A percentile compares a stretch with the other conserved stretches of the same genome.
Conservation (phyloP, 768 basidiomycete genomes). For the Auricularia cornea region DNA sequence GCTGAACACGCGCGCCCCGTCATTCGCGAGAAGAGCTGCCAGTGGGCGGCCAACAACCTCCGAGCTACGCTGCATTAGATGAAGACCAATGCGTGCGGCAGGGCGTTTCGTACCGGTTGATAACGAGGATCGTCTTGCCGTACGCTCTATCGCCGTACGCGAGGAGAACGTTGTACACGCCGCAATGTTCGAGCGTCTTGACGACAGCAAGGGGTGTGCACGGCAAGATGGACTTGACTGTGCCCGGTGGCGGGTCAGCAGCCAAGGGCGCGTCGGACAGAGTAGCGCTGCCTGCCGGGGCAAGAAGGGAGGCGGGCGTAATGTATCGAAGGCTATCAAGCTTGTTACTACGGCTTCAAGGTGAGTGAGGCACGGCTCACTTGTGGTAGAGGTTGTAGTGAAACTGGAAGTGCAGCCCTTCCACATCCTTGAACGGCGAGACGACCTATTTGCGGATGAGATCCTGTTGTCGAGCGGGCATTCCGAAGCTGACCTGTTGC, state of each 20-base stretch:
- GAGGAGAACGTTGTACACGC: constrained; percentile 89
- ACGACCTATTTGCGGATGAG: constrained; percentile 59
- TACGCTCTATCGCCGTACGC: constrained; percentile 93
- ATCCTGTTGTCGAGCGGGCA: neutral
- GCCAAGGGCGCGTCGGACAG: constrained; percentile 25
- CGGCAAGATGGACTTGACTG: constrained; percentile 93
- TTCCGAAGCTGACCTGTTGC: constrained; percentile 57
- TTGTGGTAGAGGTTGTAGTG: constrained; percentile 94
- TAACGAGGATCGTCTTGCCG: constrained; percentile 86
- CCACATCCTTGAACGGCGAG: constrained; percentile 94
- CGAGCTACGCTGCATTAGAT: constrained; percentile 41
- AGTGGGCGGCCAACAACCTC: constrained; percentile 96
- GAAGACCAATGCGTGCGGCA: neutral
- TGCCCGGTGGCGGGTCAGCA: constrained; percentile 70
- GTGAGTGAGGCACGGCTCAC: no score
- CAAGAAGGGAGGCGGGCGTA: constrained; percentile 60
- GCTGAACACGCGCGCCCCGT: constrained; percentile 91
- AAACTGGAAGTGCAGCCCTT: constrained; percentile 94
- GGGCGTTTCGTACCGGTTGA: constrained; percentile 59
- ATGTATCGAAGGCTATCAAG: constrained; percentile 83
- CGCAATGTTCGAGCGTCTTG: constrained; percentile 83
- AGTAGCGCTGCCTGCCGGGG: constrained; percentile 28
- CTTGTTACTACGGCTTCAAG: neutral
- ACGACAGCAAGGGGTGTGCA: constrained; percentile 97
- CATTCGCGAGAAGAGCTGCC: constrained; percentile 92